Base-by-base conservation (phyloP, 177 flowering plant genomes). In the Vitis hybrid region DNA sequence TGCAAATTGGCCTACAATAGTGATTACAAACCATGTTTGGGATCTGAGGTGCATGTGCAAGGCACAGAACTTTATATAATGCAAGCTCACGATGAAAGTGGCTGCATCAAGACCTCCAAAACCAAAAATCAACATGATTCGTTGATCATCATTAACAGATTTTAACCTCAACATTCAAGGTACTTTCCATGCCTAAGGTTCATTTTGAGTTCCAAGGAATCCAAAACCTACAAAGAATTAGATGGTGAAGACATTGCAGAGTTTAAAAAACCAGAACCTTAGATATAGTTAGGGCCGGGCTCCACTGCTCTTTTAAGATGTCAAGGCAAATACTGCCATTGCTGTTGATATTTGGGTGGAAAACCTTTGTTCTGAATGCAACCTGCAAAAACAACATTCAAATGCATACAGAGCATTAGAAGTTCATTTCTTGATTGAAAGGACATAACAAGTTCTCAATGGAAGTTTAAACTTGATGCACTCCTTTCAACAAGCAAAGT, bases 281-380 rank as follows among this genome's bases (percentile, higher is more conserved):
- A 68, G 95, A 89, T 67, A 90, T 89, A 4, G 93, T 89, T 62
- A 90, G 68, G 44, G 95, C 95, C 53, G 93, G 95, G 73, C 95
- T 90, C 92, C 93, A 89, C 77, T 90, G 91, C 73, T 89, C 90
- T 75, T 91, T 89, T 66, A 90, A 74, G 62, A 91, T 91, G 75
- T 91, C 96, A 57, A 91, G 92, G 75, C 96, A 91, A 64, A 91
- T 89, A 72, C 93, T 91, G 47, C 93, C 93, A 66, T 91, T 89
- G 84, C 92, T 90, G 82, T 90, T 89, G 60, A 90, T 89, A 76
- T 88, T 90, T 15, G 95, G 95, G 68, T 90, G 95, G 74, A 87
- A 90, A 64, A 88, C 95, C 75, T 88, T 90, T 2, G 91, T 90
- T 81, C 95, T 84, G 80, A 89, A 90, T 15, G 93, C 89, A 64